phyloP scores from a whole-genome alignment of 345 rosid genomes.

The Anastatica hierochuntica region DNA sequence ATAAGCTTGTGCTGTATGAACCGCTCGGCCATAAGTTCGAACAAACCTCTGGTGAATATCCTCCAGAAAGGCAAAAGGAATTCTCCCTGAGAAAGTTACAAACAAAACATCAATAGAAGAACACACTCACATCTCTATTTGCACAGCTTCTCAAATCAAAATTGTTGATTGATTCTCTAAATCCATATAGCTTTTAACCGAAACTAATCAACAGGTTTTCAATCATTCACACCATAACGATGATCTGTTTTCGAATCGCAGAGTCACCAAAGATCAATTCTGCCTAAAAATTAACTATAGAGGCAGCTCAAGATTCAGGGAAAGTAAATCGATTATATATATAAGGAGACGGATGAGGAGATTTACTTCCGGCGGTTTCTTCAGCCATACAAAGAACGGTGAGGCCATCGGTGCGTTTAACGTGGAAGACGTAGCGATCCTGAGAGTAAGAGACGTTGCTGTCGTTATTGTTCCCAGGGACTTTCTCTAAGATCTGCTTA shows the following conservation, averaged over 20 bases:
- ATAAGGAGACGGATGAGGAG: neutral
- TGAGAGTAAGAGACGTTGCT: slow-evolving; percentile 86
- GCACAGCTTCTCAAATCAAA: neutral
- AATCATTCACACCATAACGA: too few species aligned
- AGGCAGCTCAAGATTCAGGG: too few species aligned
- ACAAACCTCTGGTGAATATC: slow-evolving; percentile 33
- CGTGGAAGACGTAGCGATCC: slow-evolving; percentile 85
- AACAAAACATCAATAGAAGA: neutral
- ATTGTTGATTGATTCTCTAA: too few species aligned
- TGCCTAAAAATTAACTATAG: too few species aligned
- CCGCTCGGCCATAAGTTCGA: slow-evolving; percentile 78
- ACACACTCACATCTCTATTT: neutral
- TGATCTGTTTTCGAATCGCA: too few species aligned
- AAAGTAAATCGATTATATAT: neutral
- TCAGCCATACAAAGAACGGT: slow-evolving; percentile 98
- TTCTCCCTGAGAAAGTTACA: slow-evolving; percentile 46
- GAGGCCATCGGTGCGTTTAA: slow-evolving; percentile 96
- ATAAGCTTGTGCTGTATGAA: slow-evolving; percentile 80
- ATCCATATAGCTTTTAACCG: too few species aligned
- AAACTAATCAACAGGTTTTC: too few species aligned
- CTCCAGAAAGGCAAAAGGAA: slow-evolving; percentile 90
- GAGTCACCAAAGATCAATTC: too few species aligned
- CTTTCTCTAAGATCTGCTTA: slow-evolving; percentile 69
- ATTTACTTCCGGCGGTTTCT: slow-evolving; percentile 72
- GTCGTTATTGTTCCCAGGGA: slow-evolving; percentile 63